A percentile compares a stretch with the other conserved stretches of the same genome.
These are phyloP conservation scores for Saturnispora galanensis DNA, from an alignment of 805 yeast species.

Conservation along the genomic window DNA sequence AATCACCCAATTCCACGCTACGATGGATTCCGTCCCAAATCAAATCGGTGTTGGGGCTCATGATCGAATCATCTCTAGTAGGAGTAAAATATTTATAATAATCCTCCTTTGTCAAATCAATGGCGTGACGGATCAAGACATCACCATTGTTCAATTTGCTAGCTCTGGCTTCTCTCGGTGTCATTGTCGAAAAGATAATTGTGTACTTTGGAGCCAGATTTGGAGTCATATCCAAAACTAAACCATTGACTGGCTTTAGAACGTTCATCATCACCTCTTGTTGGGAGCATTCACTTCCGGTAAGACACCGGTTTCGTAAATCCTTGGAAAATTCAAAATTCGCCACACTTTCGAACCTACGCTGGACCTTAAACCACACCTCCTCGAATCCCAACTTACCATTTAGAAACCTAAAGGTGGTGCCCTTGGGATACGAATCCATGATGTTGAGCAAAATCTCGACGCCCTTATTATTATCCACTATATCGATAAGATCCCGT, in stretches of 20 bases:
- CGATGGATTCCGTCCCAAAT: not conserved
- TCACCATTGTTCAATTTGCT: not conserved
- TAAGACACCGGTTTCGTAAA: not conserved
- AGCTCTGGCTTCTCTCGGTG: not conserved
- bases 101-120: constrained; percentile 10
- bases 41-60: not conserved
- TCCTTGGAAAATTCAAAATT: constrained; percentile 1
- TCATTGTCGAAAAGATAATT: not conserved
- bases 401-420: constrained; percentile 11
- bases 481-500: constrained; percentile 9
- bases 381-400: constrained; percentile 15
- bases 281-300: not conserved
- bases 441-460: constrained; percentile 9
- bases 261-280: constrained; percentile 3
- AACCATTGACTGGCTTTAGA: not conserved
- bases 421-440: constrained; percentile 12
- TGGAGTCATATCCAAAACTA: not conserved
- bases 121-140: constrained; percentile 9
- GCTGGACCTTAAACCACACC: constrained; percentile 13
- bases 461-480: constrained; percentile 11
- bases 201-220: not conserved
- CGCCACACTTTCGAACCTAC: not conserved
- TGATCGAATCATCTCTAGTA: not conserved
- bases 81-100: constrained; percentile 5
- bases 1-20: not conserved